Evolutionary conservation across 2,329 filamentous ascomycete genomes (phyloP), one percentile per base, ranked within the genome.

Genomic region (Mollisiaceae sp.): DNA sequence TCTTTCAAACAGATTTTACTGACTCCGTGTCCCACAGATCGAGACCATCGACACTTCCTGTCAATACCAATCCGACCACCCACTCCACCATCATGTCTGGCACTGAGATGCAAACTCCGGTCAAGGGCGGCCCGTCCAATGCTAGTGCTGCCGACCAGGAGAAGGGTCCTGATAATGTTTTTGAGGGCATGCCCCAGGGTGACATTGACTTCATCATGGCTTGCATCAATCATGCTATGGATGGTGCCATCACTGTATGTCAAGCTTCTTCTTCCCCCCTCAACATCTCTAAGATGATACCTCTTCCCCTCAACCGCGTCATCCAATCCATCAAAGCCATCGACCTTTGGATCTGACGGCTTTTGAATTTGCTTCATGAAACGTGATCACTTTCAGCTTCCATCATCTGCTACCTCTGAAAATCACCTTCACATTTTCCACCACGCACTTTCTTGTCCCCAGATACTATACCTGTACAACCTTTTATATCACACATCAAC

Each of bases 161-260:
- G 22, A 50, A 20, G 18, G 43, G 6, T 41, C 3, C 38, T 9
- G 12, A 9, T 9, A 18, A 18, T 6, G 41, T 8, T 15, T 43
- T 43, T 8, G 11, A n/a, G n/a, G 45, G 24, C n/a, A 50, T 50
- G 45, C 45, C 45, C 20, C 45, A 50, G 22, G 45, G n/a, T 24
- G 45, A 50, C 11, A 57, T 71, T 27, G 62, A 69, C 1, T 75
- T 75, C 24, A 56, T 75, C 5, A 61, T 75, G 6, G 62, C 62
- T 6, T 74, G 72, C 47, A 63, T 75, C 41, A 67, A 68, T 11
- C 68, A 75, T 38, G 63, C 67, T 11, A 69, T 59, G 18, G 71
- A 69, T 63, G 72, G 72, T 24, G 32, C 56, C 8, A 55, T 75
- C 18, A 41, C 61, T 12, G 72, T 75, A 73, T 70, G 71, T 65